A percentile compares a stretch with the other conserved stretches of the same genome.
These are phyloP conservation scores for Metroxylon sagu DNA, from an alignment of 176 grass and related monocot genomes.

Conservation along the genomic window DNA sequence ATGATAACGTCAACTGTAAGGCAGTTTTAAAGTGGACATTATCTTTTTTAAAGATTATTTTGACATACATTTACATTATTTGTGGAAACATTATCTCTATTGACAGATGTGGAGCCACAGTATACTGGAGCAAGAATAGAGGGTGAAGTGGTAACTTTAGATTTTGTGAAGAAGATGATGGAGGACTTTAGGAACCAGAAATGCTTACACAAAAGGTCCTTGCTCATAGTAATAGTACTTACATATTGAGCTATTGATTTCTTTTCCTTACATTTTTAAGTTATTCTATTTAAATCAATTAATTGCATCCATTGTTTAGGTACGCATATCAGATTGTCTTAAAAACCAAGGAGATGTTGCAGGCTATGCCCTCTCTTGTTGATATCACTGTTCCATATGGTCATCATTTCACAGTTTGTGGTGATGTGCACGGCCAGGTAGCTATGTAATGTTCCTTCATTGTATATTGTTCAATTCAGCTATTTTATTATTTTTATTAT, in stretches of 20 bases:
- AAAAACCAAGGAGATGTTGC: slow-evolving; percentile 45
- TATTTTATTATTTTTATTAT: too few relatives aligned
- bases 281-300: slow-evolving; percentile 12
- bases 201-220: slow-evolving; percentile 62
- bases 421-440: slow-evolving; percentile 97
- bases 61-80: too few relatives aligned
- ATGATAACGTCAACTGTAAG: too few relatives aligned
- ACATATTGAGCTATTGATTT: not conserved
- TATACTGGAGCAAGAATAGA: slow-evolving; percentile 69
- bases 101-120: slow-evolving; percentile 55
- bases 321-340: slow-evolving; percentile 81
- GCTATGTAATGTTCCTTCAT: not conserved
- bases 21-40: too few relatives aligned
- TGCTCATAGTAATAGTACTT: not conserved
- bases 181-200: slow-evolving; percentile 71
- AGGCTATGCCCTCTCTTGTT: slow-evolving; percentile 64
- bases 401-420: slow-evolving; percentile 64
- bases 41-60: too few relatives aligned
- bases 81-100: slow-evolving; percentile 3
- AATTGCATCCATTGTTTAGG: slow-evolving; percentile 21
- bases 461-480: too few relatives aligned
- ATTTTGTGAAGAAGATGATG: slow-evolving; percentile 75
- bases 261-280: not conserved
- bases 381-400: slow-evolving; percentile 52
- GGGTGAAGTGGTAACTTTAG: slow-evolving; percentile 49